These are phyloP conservation scores for Leishmania amazonensis DNA, from an alignment of 208 protist species.

Conservation along the genomic window DNA sequence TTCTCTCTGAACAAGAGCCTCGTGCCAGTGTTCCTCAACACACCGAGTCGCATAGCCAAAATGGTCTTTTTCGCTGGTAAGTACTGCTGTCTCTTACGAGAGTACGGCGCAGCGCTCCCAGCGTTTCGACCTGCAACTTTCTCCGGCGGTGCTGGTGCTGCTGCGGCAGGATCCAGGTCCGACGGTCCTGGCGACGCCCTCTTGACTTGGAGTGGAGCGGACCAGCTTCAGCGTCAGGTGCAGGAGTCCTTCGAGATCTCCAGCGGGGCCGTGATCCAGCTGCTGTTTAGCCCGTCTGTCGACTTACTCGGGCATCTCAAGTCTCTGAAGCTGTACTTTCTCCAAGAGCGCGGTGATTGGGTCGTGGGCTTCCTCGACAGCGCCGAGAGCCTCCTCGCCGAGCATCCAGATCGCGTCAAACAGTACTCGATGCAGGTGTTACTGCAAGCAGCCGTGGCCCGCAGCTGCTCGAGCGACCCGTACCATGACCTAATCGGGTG, in stretches of 20 bases:
- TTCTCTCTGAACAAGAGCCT: constrained; percentile 87
- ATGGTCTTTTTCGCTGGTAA: constrained; percentile 87
- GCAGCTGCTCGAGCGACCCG: constrained; percentile 60
- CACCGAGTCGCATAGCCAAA: constrained; percentile 64
- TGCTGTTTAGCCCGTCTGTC: constrained; percentile 69
- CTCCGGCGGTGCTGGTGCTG: neutral
- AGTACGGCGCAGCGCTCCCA: constrained; percentile 61
- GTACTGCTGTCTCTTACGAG: constrained; percentile 89
- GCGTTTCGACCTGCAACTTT: constrained; percentile 30
- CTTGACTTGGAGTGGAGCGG: constrained; percentile 66
- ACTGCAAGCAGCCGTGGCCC: constrained; percentile 78
- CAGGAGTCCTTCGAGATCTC: constrained; percentile 82
- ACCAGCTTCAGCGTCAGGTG: constrained; percentile 69
- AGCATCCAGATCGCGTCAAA: constrained; percentile 65
- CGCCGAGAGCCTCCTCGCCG: constrained; percentile 65
- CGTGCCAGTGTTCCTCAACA: constrained; percentile 73
- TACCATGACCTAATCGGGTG: constrained; percentile 83
- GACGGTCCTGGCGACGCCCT: constrained; percentile 24
- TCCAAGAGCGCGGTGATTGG: constrained; percentile 86
- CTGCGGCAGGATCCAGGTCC: neutral
- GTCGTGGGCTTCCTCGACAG: constrained; percentile 86
- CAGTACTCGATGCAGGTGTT: constrained; percentile 81
- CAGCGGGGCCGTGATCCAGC: constrained; percentile 72
- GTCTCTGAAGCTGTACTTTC: constrained; percentile 81
- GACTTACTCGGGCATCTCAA: constrained; percentile 79